Evolutionary conservation across 2,329 filamentous ascomycete genomes (phyloP).

Genomic region (Penicillium sp.): DNA sequence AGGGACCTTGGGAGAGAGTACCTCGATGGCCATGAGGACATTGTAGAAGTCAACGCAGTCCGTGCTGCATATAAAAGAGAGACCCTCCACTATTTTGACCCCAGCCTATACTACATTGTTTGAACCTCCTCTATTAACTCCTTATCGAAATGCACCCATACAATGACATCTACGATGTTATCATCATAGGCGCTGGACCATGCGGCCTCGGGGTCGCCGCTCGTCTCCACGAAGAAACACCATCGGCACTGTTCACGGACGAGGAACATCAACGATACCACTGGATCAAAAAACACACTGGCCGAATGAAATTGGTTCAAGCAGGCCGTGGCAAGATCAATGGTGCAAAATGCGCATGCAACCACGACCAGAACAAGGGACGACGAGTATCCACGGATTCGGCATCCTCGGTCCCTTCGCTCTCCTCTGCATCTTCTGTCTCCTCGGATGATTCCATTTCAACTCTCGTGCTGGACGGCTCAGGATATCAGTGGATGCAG

Average conservation of each 20-base stretch:
- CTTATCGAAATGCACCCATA: slow-evolving; percentile 3
- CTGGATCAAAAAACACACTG: slow-evolving; percentile 64
- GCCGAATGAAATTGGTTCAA: slow-evolving; percentile 49
- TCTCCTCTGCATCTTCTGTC: slow-evolving; percentile 17
- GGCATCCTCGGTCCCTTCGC: slow-evolving; percentile 19
- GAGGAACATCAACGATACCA: slow-evolving; percentile 77
- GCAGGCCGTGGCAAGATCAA: slow-evolving; percentile 26
- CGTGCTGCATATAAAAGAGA: background rate
- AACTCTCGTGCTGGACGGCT: slow-evolving; percentile 63
- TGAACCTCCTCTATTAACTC: background rate
- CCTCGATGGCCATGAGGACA: slow-evolving; percentile 27
- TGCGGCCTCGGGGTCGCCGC: slow-evolving; percentile 70
- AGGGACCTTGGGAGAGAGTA: slow-evolving; percentile 36
- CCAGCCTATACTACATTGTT: background rate
- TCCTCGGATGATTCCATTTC: slow-evolving; percentile 25
- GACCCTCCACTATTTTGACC: too few relatives aligned
- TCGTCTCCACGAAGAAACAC: slow-evolving; percentile 65
- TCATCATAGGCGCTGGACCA: slow-evolving; percentile 70
- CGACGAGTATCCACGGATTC: slow-evolving; percentile 18
- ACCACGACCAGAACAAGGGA: background rate
- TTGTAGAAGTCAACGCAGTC: slow-evolving; percentile 7
- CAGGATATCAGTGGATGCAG: slow-evolving; percentile 60
- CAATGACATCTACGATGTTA: slow-evolving; percentile 50
- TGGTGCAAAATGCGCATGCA: slow-evolving; percentile 15
- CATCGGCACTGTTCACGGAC: slow-evolving; percentile 75